Evolutionary conservation across 2,329 filamentous ascomycete genomes (phyloP), one percentile per base, ranked within the genome.

Genomic region (Fusarium sp.): DNA sequence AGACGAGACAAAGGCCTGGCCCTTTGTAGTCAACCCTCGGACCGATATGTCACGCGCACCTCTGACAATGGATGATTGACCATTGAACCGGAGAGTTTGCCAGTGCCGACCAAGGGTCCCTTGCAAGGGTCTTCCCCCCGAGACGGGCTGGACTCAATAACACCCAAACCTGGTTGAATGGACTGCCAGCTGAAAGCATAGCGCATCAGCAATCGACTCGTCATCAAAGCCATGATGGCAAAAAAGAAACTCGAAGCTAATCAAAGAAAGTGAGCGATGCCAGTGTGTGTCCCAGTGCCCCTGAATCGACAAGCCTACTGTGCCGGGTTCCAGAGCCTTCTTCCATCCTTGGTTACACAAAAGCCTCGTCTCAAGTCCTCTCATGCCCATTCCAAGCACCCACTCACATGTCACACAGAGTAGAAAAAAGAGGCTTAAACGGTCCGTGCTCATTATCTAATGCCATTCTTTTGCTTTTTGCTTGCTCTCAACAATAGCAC

Each of bases 251-350:
- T 23, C 23, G 4, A 23, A 23, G 23, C 23, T 23, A 23, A 23
- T 23, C 23, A 47, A 16, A 46, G 41, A 43, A 31, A 13, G n/a
- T 16, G 40, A 36, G 39, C 37, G 37, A 36, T 10, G 39, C 12
- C 15, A 27, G 27, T 44, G 39, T 55, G 51, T 48, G 34, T 50
- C 28, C 28, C n/a, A 31, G 12, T 27, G 44, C 18, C 59, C 64
- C 50, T 59, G 39, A 40, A 52, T 41, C 52, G 43, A 15, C 37
- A 16, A 36, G 7, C 27, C 46, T 68, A 47, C 27, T 44, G 55
- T 68, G 47, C 40, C 23, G 55, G 36, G 41, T 65, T 65, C 62
- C 48, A 65, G 67, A 61, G 66, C 23, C 40, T 61, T 30, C 51
- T 50, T 58, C 9, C 36, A 16, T 30, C 37, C 9, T n/a, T 18